Percentiles rank a stretch among this genome's conserved stretches.
phyloP scores from a whole-genome alignment of 805 yeast genomes.

The Candida qinlingensis region DNA sequence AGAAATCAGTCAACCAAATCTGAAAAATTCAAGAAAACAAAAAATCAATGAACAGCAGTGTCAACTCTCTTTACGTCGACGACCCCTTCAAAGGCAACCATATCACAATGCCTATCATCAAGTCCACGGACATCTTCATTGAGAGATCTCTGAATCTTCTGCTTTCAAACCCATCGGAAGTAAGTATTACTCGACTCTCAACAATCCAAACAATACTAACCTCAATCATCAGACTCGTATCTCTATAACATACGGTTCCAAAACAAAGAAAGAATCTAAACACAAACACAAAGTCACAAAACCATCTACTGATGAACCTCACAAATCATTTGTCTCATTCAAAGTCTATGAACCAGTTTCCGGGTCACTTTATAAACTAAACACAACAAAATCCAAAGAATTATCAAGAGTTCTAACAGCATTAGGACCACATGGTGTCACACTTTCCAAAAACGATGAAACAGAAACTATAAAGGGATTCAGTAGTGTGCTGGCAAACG shows the following conservation, averaged over 20 bases:
- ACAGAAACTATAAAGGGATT: conserved; percentile 17
- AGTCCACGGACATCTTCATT: conserved; percentile 19
- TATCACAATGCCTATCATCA: conserved; percentile 14
- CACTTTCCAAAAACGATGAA: conserved; percentile 5
- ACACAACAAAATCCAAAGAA: conserved; percentile 60
- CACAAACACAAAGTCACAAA: conserved; percentile 3
- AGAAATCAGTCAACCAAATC: too few relatives aligned
- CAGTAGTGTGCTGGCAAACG: conserved; percentile 20
- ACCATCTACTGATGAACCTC: conserved; percentile 5
- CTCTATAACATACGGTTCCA: conserved; percentile 25
- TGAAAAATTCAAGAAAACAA: too few relatives aligned
- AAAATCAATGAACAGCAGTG: too few relatives aligned
- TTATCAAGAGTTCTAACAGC: conserved; percentile 66
- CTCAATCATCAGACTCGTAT: conserved; percentile 15
- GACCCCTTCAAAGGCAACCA: too few relatives aligned
- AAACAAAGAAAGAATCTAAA: conserved; percentile 15
- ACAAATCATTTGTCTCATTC: conserved; percentile 29
- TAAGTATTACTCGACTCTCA: conserved; percentile 3
- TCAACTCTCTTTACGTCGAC: too few relatives aligned
- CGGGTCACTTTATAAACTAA: conserved; percentile 56
- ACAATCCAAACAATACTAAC: conserved; percentile 3
- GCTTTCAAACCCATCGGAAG: conserved; percentile 18
- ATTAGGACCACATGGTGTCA: conserved; percentile 61
- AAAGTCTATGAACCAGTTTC: conserved; percentile 62
- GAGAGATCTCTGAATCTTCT: conserved; percentile 19